Evolutionary conservation across 202 grass and related monocot species (phyloP), one percentile per base, ranked within the genome.

Genomic region (Elaeis oleifera): DNA sequence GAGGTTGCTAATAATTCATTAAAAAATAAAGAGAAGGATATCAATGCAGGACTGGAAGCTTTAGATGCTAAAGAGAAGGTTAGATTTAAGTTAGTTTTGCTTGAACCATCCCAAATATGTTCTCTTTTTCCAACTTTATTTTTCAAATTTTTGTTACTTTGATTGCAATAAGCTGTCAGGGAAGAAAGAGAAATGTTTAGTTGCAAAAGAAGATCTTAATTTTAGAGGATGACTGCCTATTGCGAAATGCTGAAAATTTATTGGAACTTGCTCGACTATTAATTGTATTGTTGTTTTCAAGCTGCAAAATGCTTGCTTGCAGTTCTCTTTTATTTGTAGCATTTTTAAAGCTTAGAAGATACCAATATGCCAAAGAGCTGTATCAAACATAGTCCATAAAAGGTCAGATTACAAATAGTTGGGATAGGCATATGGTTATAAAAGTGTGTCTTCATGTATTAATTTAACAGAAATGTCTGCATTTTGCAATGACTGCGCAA

Each of bases 31-130:
- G 84, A 97, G 62, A 74, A 92, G 18, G 84, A 86, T 74, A 76
- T 91, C 54, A 72, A 68, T 24, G 74, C 58, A 83, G 74, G 79
- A 65, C 57, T 86, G 50, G 76, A 65, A 70, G 77, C 81, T 59
- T 75, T 92, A 58, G 70, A 44, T 51, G 80, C 59, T 72, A 71
- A 76, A 56, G 88, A 92, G 72, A 97, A 91, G 88, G 92, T 92
- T 31, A 50, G 11, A 16, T 11, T 50, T 68, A 54, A 61, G 62
- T 73, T 25, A n/a, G 21, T 28, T 55, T 39, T 23, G 20, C 0
- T 72, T 7, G 68, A 28, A 52, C 18, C 14, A 21, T 1, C 18
- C 54, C 24, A 18, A 21, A 62, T 6, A 4, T 8, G 24, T 18
- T 59, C 20, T 50, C 19, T 19, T 25, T 17, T 8, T 59, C 9